Evolutionary conservation across 148 eudicot genomes (phyloP), one percentile per base, ranked within the genome.

Genomic region (Diospyros kaki): DNA sequence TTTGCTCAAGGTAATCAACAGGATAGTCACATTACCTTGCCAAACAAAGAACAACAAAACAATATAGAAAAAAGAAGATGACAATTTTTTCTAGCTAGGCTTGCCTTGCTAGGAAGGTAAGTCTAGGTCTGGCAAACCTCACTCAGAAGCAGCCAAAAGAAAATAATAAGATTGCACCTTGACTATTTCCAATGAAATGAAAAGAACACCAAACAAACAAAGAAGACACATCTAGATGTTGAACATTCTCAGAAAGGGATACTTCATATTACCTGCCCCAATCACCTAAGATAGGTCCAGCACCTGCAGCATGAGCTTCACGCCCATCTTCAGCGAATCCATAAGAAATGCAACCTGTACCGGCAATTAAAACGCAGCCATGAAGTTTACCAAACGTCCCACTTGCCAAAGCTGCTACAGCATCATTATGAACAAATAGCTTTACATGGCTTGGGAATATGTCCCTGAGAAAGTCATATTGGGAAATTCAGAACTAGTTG

Each of bases 351-450:
- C 92, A 81, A 76, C 97, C 94, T 61, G 97, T 92, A 43, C 97
- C 97, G 56, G 94, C 86, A 60, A 92, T 92, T 67, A 92, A 79
- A 75, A 92, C 92, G 72, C 97, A 89, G 41, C 97, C 97, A 76
- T 92, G 90, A 78, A 89, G 97, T 80, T 86, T 89, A 80, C 97
- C 97, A 86, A 84, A 84, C 56, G 97, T 89, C 80, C 97, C 97
- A 78, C 97, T 92, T 66, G 92, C 97, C 77, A 92, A 85, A 76
- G 94, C 97, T 74, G 91, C 94, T 69, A 89, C 89, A 60, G 97
- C 94, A 82, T 91, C 97, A 86, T 91, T 91, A 74, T 85, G 81
- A 63, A 88, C 94, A 81, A 81, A 86, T 13, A 88, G 58, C 80
- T 89, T 81, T 59, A 88, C 90, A 79, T 62, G 74, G 70, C 81